A percentile compares a stretch with the other conserved stretches of the same genome.
These are phyloP conservation scores for Podila minutissima DNA, from an alignment of 192 early-diverging fungal genomes.

Conservation along the genomic window DNA sequence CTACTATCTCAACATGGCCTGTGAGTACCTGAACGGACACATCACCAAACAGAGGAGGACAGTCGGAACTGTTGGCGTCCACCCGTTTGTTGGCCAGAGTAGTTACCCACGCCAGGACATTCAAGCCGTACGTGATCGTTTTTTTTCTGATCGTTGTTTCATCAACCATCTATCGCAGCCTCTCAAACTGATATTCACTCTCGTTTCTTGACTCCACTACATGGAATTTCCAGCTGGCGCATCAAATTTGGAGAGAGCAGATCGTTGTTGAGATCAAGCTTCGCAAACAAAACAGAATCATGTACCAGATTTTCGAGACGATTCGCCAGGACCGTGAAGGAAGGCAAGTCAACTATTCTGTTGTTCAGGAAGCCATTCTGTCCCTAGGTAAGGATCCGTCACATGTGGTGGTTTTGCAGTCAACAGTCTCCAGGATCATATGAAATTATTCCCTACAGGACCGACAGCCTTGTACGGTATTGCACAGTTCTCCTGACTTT, in stretches of 20 bases:
- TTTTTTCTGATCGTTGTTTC: no score
- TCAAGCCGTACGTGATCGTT: conserved; percentile 63
- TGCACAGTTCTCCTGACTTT: conserved; percentile 12
- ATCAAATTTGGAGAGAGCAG: conserved; percentile 76
- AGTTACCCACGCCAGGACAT: conserved; percentile 68
- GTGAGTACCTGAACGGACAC: conserved; percentile 78
- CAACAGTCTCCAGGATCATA: no score
- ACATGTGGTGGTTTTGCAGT: background rate
- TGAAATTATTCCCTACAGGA: background rate
- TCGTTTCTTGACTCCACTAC: background rate
- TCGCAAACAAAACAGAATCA: conserved; percentile 67
- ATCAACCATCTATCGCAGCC: conserved; percentile 7
- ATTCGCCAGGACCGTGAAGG: conserved; percentile 78
- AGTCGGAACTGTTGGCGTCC: conserved; percentile 27
- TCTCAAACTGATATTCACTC: background rate
- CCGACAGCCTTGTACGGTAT: background rate
- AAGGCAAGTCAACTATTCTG: conserved; percentile 60
- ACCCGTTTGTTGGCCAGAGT: conserved; percentile 53
- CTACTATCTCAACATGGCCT: conserved; percentile 63
- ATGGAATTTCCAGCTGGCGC: conserved; percentile 64
- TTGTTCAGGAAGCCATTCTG: conserved; percentile 60
- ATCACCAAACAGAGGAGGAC: conserved; percentile 55
- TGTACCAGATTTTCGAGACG: conserved; percentile 75
- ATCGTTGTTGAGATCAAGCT: conserved; percentile 69
- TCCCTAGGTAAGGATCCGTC: conserved; percentile 64